Evolutionary conservation across 2,329 filamentous ascomycete genomes (phyloP).

Genomic region (Nemania serpens): DNA sequence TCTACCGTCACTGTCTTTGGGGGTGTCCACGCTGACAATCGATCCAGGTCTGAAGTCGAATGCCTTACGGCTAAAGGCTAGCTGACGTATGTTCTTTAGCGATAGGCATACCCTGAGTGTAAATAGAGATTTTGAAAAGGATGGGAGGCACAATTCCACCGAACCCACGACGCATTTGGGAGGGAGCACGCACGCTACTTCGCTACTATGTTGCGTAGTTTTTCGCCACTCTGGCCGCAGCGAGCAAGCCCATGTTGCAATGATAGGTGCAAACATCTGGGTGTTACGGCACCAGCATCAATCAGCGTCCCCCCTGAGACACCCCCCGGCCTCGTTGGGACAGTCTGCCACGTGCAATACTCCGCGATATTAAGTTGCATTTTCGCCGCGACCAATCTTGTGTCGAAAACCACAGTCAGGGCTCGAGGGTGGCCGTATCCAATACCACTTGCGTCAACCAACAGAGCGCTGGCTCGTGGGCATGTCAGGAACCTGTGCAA

Average conservation of each 20-base stretch:
- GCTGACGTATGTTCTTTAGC: neutral
- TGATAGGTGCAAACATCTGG: too few species aligned
- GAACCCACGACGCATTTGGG: neutral
- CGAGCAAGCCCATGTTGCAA: too few species aligned
- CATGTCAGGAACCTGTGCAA: neutral
- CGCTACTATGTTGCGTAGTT: too few species aligned
- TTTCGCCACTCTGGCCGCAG: too few species aligned
- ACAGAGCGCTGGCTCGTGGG: neutral
- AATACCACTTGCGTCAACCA: neutral
- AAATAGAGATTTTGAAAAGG: neutral
- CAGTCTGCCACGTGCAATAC: neutral
- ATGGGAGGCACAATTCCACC: neutral
- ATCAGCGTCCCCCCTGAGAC: neutral
- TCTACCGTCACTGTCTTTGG: neutral
- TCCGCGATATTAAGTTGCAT: slow-evolving; percentile 9
- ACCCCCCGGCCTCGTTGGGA: neutral
- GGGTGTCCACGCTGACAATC: neutral
- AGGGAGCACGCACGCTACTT: too few species aligned
- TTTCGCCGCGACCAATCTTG: neutral
- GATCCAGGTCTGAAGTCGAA: neutral
- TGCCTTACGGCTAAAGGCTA: neutral
- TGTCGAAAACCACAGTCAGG: neutral
- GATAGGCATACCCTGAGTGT: neutral
- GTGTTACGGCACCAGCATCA: neutral
- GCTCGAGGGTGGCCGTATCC: neutral